These are phyloP conservation scores for Carex scoparia DNA, from an alignment of 176 grass and related monocot genomes.

Conservation along the genomic window DNA sequence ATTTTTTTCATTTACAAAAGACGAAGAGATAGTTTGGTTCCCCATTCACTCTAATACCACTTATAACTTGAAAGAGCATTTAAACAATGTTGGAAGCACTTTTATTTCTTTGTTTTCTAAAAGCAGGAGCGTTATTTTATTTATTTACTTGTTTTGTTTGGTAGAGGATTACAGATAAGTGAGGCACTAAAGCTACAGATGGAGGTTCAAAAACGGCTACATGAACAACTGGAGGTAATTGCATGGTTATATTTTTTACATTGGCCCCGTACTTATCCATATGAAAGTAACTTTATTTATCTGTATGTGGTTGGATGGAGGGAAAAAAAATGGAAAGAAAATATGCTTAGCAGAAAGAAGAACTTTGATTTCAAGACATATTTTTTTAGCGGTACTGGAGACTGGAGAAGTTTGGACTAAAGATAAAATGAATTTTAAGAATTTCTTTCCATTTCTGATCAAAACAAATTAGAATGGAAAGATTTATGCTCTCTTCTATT, in stretches of 20 bases:
- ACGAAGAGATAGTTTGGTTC: neutral
- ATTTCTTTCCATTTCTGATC: neutral
- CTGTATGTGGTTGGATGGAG: neutral
- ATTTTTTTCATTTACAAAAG: neutral
- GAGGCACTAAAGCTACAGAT: conserved; percentile 94
- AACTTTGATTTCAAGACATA: neutral
- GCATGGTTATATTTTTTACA: neutral
- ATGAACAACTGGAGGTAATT: conserved; percentile 95
- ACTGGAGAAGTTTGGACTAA: neutral
- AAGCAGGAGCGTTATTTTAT: neutral
- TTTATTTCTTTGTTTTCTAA: neutral
- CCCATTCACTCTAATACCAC: neutral
- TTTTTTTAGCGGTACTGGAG: neutral
- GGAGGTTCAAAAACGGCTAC: conserved; percentile 89
- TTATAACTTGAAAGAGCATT: neutral
- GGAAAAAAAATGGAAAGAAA: neutral
- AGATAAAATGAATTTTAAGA: neutral
- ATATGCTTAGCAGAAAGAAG: neutral
- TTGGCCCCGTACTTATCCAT: neutral
- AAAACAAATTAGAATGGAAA: neutral
- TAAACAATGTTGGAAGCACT: neutral
- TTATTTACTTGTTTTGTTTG: conserved; percentile 20
- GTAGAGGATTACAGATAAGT: conserved; percentile 73
- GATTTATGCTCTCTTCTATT: neutral
- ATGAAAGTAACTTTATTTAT: neutral